phyloP scores from a whole-genome alignment of 2,329 filamentous ascomycete species.

The Colletotrichum melonis region DNA sequence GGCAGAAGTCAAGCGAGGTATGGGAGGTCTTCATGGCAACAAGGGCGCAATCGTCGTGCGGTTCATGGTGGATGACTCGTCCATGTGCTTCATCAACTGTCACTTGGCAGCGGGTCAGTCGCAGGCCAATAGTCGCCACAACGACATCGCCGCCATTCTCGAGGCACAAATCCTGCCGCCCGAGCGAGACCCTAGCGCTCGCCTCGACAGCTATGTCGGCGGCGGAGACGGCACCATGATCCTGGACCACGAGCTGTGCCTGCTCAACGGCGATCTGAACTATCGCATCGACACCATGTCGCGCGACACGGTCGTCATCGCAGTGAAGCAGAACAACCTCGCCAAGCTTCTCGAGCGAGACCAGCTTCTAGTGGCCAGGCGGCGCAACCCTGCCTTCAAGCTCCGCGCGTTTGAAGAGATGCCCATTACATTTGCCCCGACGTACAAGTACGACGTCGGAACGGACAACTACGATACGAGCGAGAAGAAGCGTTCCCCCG shows the following conservation, averaged over 20 bases:
- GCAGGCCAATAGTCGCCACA: constrained; percentile 90
- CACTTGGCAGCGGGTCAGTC: constrained; percentile 95
- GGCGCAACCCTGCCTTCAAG: constrained; percentile 89
- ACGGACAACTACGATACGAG: constrained; percentile 94
- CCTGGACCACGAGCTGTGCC: constrained; percentile 96
- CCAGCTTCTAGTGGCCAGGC: constrained; percentile 88
- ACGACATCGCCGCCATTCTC: constrained; percentile 90
- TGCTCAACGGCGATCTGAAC: constrained; percentile 95
- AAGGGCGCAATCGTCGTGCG: constrained; percentile 93
- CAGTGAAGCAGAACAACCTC: constrained; percentile 84
- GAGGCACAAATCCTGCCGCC: constrained; percentile 80
- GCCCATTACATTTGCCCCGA: constrained; percentile 91
- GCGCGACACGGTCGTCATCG: constrained; percentile 89
- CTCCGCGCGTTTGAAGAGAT: constrained; percentile 91
- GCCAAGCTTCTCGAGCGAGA: constrained; percentile 90
- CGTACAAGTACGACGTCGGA: constrained; percentile 98
- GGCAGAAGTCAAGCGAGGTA: constrained; percentile 92
- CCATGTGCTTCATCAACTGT: constrained; percentile 96
- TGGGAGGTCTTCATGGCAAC: constrained; percentile 95
- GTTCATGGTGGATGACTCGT: constrained; percentile 94
- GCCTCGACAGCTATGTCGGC: constrained; percentile 84
- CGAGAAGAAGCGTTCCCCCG: constrained; percentile 93
- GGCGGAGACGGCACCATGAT: constrained; percentile 97
- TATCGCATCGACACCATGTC: constrained; percentile 99
- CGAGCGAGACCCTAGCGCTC: constrained; percentile 73